A percentile compares a stretch with the other conserved stretches of the same genome.
These are phyloP conservation scores for Rhizopogon sp. DNA, from an alignment of 768 basidiomycete species.

Conservation along the genomic window DNA sequence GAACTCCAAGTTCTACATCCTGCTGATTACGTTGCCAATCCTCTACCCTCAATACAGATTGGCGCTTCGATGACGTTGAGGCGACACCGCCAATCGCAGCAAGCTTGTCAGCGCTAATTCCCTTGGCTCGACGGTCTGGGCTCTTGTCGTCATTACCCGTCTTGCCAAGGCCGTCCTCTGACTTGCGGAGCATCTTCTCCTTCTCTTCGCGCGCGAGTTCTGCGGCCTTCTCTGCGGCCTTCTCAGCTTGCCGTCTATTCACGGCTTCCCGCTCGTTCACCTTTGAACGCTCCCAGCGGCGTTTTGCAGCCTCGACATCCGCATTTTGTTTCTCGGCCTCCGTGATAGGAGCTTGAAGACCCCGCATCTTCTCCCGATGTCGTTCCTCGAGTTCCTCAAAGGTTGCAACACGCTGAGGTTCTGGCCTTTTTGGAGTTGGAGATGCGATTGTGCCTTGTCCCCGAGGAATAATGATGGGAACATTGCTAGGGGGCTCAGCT, in stretches of 20 bases:
- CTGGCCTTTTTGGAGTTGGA: constrained; percentile 44
- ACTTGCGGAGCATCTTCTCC: constrained; percentile 30
- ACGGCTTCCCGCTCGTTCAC: constrained; percentile 72
- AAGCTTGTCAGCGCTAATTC: constrained; percentile 57
- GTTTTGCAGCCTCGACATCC: constrained; percentile 67
- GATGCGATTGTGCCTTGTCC: constrained; percentile 27
- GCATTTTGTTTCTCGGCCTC: constrained; percentile 74
- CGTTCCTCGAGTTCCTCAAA: constrained; percentile 86
- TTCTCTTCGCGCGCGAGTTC: constrained; percentile 46
- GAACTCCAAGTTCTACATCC: constrained; percentile 32
- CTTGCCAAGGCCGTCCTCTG: constrained; percentile 36
- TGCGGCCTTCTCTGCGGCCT: constrained; percentile 56
- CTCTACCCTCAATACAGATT: constrained; percentile 77
- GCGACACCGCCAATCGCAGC: constrained; percentile 30
- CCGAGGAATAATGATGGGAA: constrained; percentile 42
- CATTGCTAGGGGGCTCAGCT: constrained; percentile 29
- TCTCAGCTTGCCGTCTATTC: constrained; percentile 67
- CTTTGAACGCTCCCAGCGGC: constrained; percentile 80
- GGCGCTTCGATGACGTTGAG: constrained; percentile 48
- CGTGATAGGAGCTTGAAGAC: constrained; percentile 82
- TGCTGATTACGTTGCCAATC: constrained; percentile 80
- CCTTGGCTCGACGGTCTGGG: constrained; percentile 36
- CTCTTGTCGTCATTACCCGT: constrained; percentile 27
- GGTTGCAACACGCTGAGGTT: constrained; percentile 56
- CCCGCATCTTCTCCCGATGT: constrained; percentile 79